Evolutionary conservation across 2,329 filamentous ascomycete species (phyloP).

Genomic region (Stachybotrys chlorohalonatus): DNA sequence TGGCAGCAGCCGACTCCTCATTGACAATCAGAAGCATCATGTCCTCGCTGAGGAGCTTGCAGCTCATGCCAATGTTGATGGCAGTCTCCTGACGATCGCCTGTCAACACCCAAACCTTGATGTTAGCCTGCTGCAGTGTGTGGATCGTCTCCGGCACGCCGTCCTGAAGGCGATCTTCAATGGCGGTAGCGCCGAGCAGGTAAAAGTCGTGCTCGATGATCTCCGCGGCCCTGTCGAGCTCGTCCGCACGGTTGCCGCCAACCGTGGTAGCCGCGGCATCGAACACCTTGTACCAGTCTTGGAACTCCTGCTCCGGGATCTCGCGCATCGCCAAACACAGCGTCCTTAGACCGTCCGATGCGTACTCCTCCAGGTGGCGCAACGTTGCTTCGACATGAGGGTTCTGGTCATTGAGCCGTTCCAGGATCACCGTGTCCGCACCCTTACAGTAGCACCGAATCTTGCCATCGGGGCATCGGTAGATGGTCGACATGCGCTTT

Average conservation of each 20-base stretch:
- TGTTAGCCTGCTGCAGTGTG: constrained; percentile 89
- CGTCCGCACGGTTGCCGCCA: constrained; percentile 83
- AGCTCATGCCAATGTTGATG: constrained; percentile 99
- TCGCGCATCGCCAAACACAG: constrained; percentile 93
- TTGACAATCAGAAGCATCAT: constrained; percentile 98
- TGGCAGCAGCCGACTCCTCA: constrained; percentile 71
- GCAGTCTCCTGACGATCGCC: constrained; percentile 97
- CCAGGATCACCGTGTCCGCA: constrained; percentile 93
- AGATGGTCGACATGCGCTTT: constrained; percentile 97
- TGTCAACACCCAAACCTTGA: constrained; percentile 98
- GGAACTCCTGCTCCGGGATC: constrained; percentile 79
- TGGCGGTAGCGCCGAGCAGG: constrained; percentile 88
- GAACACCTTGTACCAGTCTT: constrained; percentile 78
- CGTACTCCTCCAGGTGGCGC: constrained; percentile 96
- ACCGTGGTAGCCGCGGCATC: constrained; percentile 86
- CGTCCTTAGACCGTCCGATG: constrained; percentile 88
- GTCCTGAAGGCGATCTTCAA: constrained; percentile 94
- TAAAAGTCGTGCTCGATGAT: constrained; percentile 89
- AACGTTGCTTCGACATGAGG: constrained; percentile 83
- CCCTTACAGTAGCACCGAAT: constrained; percentile 93
- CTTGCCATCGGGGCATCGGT: constrained; percentile 91
- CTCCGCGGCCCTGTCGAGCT: constrained; percentile 94
- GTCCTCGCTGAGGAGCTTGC: constrained; percentile 95
- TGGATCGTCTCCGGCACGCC: constrained; percentile 97
- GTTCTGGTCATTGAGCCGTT: constrained; percentile 76